Evolutionary conservation across 2,329 filamentous ascomycete genomes (phyloP).

Genomic region (Penicillium freii): DNA sequence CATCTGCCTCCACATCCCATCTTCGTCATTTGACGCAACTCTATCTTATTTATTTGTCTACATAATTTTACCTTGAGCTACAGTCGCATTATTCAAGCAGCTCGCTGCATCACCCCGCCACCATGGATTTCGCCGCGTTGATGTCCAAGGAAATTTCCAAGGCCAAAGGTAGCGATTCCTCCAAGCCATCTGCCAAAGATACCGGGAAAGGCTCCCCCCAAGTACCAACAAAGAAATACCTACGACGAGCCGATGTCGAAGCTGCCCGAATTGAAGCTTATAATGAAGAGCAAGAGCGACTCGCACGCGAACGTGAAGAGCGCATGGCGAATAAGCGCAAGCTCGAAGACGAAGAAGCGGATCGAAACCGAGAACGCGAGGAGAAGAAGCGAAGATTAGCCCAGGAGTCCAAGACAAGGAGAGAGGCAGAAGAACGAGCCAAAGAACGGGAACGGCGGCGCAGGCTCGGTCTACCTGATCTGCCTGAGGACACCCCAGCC

Average conservation of each 20-base stretch:
- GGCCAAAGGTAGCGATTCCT: constrained; percentile 56
- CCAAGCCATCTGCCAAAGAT: constrained; percentile 21
- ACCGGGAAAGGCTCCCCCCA: constrained; percentile 22
- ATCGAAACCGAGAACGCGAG: constrained; percentile 66
- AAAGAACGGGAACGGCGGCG: constrained; percentile 72
- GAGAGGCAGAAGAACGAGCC: constrained; percentile 70
- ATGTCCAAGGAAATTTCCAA: constrained; percentile 93
- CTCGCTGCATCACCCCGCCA: constrained; percentile 22
- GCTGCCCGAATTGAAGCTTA: constrained; percentile 77
- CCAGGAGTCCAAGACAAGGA: constrained; percentile 69
- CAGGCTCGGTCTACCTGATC: constrained; percentile 75
- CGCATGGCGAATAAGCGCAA: constrained; percentile 78
- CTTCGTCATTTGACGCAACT: neutral
- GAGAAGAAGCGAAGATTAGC: constrained; percentile 80
- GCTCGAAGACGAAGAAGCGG: constrained; percentile 78
- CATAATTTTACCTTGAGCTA: neutral
- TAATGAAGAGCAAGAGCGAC: constrained; percentile 71
- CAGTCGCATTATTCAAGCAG: neutral
- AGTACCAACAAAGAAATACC: constrained; percentile 66
- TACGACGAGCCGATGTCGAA: constrained; percentile 83
- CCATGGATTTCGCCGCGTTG: constrained; percentile 92
- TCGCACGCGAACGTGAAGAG: constrained; percentile 69
- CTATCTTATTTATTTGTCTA: neutral
- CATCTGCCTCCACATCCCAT: constrained; percentile 1
- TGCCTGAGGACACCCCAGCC: constrained; percentile 47